Percentiles rank a stretch among this genome's conserved stretches.
Evolutionary conservation across 306 rosid species (phyloP).

Genomic region (Corylus heterophylla): DNA sequence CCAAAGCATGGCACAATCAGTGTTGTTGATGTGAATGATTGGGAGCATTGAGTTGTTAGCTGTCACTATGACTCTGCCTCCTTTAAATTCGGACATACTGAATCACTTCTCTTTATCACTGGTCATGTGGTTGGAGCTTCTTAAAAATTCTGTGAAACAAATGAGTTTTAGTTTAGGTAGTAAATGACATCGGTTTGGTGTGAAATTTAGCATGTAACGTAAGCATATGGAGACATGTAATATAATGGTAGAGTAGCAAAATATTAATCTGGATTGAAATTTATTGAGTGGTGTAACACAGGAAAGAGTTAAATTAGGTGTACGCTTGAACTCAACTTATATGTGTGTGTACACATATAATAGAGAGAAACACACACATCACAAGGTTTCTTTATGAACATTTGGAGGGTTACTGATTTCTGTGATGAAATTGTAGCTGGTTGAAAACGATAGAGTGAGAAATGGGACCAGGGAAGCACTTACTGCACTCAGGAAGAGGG

Average conservation of each 20-base stretch:
- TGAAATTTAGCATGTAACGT: no score
- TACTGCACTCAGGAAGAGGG: slow-evolving; percentile 79
- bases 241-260: no score
- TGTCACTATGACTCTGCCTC: no score
- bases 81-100: no score
- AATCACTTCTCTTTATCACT: no score
- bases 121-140: not conserved
- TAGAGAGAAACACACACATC: no score
- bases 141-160: not conserved
- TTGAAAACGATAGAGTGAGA: slow-evolving; percentile 84
- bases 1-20: no score
- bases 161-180: not conserved
- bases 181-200: not conserved
- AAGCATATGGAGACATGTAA: no score
- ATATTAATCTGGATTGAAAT: no score
- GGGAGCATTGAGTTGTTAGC: no score
- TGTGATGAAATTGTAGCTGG: slow-evolving; percentile 45
- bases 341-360: not conserved
- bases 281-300: no score
- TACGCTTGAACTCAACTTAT: not conserved
- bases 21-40: no score
- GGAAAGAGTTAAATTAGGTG: not conserved
- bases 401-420: slow-evolving; percentile 13
- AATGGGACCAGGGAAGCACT: slow-evolving; percentile 91
- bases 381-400: not conserved